Percentiles rank a stretch among this genome's conserved stretches.
These are phyloP conservation scores for Microsporum audouinii DNA, from an alignment of 2,329 filamentous ascomycete genomes.

Conservation along the genomic window DNA sequence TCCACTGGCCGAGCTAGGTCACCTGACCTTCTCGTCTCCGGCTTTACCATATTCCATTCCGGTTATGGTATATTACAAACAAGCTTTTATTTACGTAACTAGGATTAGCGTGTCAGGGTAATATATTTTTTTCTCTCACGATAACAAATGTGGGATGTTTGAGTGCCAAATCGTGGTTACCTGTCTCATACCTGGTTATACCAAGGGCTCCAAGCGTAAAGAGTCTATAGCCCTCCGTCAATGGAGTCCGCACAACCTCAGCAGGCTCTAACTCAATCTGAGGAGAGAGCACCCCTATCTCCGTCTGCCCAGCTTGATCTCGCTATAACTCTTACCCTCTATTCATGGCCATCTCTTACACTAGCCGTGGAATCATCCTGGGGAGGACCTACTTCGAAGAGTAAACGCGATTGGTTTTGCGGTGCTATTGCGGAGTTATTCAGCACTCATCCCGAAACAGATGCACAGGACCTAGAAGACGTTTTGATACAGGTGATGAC, in stretches of 20 bases:
- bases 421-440: slow-evolving; percentile 77
- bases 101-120: too few relatives aligned
- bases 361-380: slow-evolving; percentile 78
- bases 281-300: slow-evolving; percentile 5
- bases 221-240: background rate
- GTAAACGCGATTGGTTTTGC: slow-evolving; percentile 95
- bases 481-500: slow-evolving; percentile 82
- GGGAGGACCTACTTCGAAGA: slow-evolving; percentile 69
- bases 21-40: too few relatives aligned
- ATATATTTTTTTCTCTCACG: too few relatives aligned
- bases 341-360: slow-evolving; percentile 78
- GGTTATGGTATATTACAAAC: too few relatives aligned
- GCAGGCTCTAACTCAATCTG: background rate
- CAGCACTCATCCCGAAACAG: slow-evolving; percentile 47
- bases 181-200: too few relatives aligned
- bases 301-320: slow-evolving; percentile 65
- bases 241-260: background rate
- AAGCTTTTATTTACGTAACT: too few relatives aligned
- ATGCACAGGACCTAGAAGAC: slow-evolving; percentile 69
- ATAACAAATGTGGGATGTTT: too few relatives aligned
- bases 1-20: too few relatives aligned
- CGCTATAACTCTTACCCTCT: slow-evolving; percentile 69
- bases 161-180: too few relatives aligned
- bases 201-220: too few relatives aligned
- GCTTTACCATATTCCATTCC: too few relatives aligned